Evolutionary conservation across 2,329 filamentous ascomycete species (phyloP), one percentile per base, ranked within the genome.

Genomic region (Huntiella savannae): DNA sequence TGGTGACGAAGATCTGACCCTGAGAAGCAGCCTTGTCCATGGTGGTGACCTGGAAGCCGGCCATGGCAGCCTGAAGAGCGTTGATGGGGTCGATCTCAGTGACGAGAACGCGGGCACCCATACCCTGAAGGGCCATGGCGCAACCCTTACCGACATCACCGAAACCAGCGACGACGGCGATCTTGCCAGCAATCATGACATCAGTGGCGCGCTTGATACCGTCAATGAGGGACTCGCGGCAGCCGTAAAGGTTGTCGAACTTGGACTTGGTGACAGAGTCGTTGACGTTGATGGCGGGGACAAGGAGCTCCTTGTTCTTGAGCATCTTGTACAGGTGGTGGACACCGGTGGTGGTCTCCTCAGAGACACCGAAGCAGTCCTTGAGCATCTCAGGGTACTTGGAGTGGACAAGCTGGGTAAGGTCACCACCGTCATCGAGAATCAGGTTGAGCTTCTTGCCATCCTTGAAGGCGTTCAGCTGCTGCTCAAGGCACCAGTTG

Each of bases 161-260:
- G 73, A 81, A 98, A 65, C 91, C 91, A 60, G 91, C 91, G 56
- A 98, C 91, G 56, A 96, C 87, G 55, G 84, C 86, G 60, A 95
- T 78, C 82, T 98, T 96, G 66, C 91, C 91, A 62, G 91, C 91
- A 74, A 96, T 88, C 91, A 98, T 98, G 68, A 96, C 91, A 73
- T 98, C 88, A 66, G 91, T 98, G 59, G 91, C 88, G 72, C 88
- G 88, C 83, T 96, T 98, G 79, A 98, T 96, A 66, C 91, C 91
- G 66, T 98, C 91, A 60, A 98, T 79, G 59, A 98, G 82, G 54
- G 88, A 95, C 74, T 96, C 91, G 64, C 86, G 81, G 85, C 91
- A 96, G 62, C 91, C 88, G 77, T 96, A 98, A 55, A 96, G 72
- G 80, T 98, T 98, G 78, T 96, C 91, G 66, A 98, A 98, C 78